Conservation (phyloP, 2,329 filamentous ascomycete genomes). For the Botrytis porri region DNA sequence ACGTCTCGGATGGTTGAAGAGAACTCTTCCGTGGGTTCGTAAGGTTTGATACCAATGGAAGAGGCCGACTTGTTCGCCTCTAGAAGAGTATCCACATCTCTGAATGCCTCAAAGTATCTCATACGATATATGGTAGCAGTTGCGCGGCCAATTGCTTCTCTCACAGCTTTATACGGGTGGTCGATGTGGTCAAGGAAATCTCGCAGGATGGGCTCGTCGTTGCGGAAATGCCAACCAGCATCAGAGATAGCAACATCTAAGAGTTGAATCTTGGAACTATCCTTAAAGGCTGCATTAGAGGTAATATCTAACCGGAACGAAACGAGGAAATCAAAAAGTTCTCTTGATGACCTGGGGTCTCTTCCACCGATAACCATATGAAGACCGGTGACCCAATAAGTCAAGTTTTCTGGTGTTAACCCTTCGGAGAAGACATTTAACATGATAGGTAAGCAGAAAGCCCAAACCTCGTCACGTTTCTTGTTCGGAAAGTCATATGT, state of each 20-base stretch:
- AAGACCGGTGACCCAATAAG: slow-evolving; percentile 93
- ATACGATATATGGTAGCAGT: slow-evolving; percentile 87
- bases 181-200: slow-evolving; percentile 90
- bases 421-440: slow-evolving; percentile 85
- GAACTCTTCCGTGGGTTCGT: slow-evolving; percentile 74
- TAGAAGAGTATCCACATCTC: slow-evolving; percentile 71
- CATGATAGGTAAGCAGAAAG: slow-evolving; percentile 85
- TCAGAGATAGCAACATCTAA: slow-evolving; percentile 85
- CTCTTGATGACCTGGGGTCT: slow-evolving; percentile 83
- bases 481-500: slow-evolving; percentile 74
- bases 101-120: slow-evolving; percentile 90
- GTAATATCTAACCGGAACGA: slow-evolving; percentile 89
- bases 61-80: slow-evolving; percentile 75
- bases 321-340: slow-evolving; percentile 77
- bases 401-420: slow-evolving; percentile 87
- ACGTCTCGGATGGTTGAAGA: slow-evolving; percentile 67
- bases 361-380: slow-evolving; percentile 85
- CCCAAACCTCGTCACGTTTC: slow-evolving; percentile 76
- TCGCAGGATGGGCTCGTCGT: slow-evolving; percentile 81
- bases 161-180: slow-evolving; percentile 95
- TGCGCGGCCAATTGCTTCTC: slow-evolving; percentile 89
- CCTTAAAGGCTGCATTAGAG: slow-evolving; percentile 97
- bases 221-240: slow-evolving; percentile 92
- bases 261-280: slow-evolving; percentile 91
- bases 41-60: slow-evolving; percentile 80